These are phyloP conservation scores for Citrus maxima DNA, from an alignment of 345 rosid species.

Conservation along the genomic window DNA sequence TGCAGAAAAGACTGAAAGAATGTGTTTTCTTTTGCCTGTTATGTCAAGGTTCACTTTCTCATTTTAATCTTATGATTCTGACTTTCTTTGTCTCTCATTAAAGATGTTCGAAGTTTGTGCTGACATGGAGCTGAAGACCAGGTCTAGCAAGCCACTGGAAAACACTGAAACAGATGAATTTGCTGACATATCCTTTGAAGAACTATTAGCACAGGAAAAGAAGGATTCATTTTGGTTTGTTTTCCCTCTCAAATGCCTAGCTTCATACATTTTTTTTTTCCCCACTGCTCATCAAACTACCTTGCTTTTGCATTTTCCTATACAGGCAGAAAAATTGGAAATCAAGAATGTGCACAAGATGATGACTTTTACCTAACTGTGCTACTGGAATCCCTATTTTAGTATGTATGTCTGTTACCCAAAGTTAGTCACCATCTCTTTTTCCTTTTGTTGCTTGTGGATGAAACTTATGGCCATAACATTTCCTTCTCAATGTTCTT, in stretches of 20 bases:
- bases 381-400: background rate
- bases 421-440: background rate
- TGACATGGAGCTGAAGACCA: constrained; percentile 54
- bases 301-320: constrained; percentile 2
- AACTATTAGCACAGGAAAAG: constrained; percentile 85
- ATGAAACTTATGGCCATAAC: background rate
- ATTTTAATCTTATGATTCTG: background rate
- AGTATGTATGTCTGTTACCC: background rate
- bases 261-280: background rate
- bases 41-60: background rate
- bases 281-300: background rate
- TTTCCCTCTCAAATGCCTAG: constrained; percentile 5
- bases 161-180: constrained; percentile 43
- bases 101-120: constrained; percentile 79
- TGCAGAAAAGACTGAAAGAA: background rate
- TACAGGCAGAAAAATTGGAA: constrained; percentile 82
- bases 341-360: constrained; percentile 42
- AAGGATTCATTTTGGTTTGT: constrained; percentile 84
- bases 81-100: constrained; percentile 19
- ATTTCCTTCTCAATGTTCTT: background rate
- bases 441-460: background rate
- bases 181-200: constrained; percentile 82
- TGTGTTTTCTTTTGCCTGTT: background rate
- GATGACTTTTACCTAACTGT: constrained; percentile 16
- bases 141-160: constrained; percentile 35